These are phyloP conservation scores for Botrytis pseudocinerea DNA, from an alignment of 2,329 filamentous ascomycete genomes.

Conservation along the genomic window DNA sequence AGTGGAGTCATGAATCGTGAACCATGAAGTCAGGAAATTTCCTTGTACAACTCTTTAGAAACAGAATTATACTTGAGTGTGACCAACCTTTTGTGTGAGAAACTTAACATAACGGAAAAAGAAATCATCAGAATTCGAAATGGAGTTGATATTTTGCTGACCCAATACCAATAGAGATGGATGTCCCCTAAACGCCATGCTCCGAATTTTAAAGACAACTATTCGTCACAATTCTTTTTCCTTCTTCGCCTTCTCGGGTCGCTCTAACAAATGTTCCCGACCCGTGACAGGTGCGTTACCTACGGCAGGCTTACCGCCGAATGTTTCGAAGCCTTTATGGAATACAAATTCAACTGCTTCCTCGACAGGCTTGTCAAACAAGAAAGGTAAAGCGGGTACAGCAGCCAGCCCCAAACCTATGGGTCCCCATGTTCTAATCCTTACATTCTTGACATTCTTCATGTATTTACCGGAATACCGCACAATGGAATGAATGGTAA, in stretches of 20 bases:
- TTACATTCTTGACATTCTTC: slow-evolving; percentile 76
- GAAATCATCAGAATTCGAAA: not conserved
- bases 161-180: slow-evolving; percentile 15
- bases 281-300: slow-evolving; percentile 57
- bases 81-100: not conserved
- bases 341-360: slow-evolving; percentile 88
- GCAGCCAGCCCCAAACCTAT: slow-evolving; percentile 79
- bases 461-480: slow-evolving; percentile 84
- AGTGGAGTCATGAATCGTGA: not conserved
- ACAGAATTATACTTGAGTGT: slow-evolving; percentile 13
- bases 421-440: slow-evolving; percentile 79
- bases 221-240: slow-evolving; percentile 32
- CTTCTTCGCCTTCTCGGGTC: slow-evolving; percentile 29
- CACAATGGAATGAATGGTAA: slow-evolving; percentile 64
- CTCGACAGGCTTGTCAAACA: slow-evolving; percentile 94
- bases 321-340: slow-evolving; percentile 73
- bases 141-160: slow-evolving; percentile 10
- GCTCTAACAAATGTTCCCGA: slow-evolving; percentile 48
- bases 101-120: not conserved
- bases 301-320: slow-evolving; percentile 63
- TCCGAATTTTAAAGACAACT: slow-evolving; percentile 1
- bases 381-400: slow-evolving; percentile 78
- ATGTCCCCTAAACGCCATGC: slow-evolving; percentile 24
- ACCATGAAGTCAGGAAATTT: not conserved
- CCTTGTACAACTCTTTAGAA: slow-evolving; percentile 6